Percentiles rank a stretch among this genome's conserved stretches.
Conservation (phyloP, 495 filamentous ascomycete genomes). For the Hypoxylon lienhwacheense region DNA sequence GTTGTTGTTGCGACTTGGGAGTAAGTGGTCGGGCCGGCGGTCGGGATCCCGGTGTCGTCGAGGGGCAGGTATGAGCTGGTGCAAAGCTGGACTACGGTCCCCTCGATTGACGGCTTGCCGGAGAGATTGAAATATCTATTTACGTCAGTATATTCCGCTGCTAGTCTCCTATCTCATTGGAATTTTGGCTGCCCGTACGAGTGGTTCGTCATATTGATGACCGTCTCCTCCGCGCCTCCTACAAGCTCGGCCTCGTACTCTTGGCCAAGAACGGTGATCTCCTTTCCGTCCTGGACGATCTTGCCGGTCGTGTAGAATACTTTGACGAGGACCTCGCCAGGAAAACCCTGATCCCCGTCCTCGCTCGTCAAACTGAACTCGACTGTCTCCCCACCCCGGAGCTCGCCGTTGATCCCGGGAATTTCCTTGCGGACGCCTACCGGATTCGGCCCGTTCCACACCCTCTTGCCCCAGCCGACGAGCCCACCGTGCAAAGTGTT, state of each 20-base stretch:
- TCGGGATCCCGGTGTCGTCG: conserved; percentile 69
- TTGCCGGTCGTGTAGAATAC: conserved; percentile 78
- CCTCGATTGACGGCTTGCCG: conserved; percentile 66
- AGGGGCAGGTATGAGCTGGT: conserved; percentile 76
- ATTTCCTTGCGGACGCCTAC: conserved; percentile 51
- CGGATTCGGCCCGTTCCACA: conserved; percentile 74
- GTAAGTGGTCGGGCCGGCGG: conserved; percentile 57
- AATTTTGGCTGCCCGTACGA: conserved; percentile 60
- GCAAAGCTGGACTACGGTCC: conserved; percentile 69
- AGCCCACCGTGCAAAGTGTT: conserved; percentile 84
- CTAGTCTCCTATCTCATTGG: background rate
- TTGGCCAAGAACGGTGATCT: conserved; percentile 67
- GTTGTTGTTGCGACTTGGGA: conserved; percentile 62
- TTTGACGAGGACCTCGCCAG: conserved; percentile 75
- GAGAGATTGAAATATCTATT: conserved; percentile 89
- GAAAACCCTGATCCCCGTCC: conserved; percentile 84
- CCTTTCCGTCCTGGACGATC: conserved; percentile 62
- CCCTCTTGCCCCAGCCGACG: conserved; percentile 80
- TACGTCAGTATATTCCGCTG: background rate
- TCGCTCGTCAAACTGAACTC: conserved; percentile 71
- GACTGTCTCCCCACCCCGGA: conserved; percentile 72
- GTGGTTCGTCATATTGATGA: conserved; percentile 91
- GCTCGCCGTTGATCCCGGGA: conserved; percentile 50
- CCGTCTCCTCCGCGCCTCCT: conserved; percentile 78
- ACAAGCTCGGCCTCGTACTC: conserved; percentile 89